Evolutionary conservation across 768 basidiomycete genomes (phyloP).

Genomic region (Panaeolus papilionaceus): DNA sequence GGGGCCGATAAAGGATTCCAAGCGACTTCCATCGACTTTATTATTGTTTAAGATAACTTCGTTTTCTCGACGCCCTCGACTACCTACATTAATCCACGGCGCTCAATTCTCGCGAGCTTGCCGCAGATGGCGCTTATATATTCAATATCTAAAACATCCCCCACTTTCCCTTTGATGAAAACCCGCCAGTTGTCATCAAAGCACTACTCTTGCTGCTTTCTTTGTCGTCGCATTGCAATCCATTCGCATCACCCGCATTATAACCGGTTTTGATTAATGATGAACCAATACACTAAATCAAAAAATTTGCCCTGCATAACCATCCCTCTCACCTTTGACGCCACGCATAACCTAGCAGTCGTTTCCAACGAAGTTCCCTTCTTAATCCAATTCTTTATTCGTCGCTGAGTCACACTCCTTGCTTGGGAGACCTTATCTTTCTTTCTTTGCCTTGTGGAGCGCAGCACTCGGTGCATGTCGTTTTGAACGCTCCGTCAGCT

Average conservation of each 20-base stretch:
- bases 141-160: neutral
- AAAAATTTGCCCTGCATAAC: no score
- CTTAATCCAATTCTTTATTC: neutral
- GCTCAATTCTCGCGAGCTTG: neutral
- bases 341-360: no score
- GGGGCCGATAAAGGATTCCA: neutral
- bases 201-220: neutral
- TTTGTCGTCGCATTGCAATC: neutral
- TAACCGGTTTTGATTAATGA: no score
- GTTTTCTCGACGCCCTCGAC: neutral
- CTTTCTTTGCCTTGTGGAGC: neutral
- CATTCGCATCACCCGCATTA: neutral
- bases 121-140: neutral
- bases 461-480: neutral
- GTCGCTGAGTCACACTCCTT: neutral
- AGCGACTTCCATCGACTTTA: neutral
- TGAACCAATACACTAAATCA: no score
- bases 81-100: neutral
- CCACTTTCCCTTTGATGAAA: neutral
- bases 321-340: no score
- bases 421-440: neutral
- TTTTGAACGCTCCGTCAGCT: neutral
- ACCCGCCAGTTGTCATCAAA: neutral
- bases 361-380: no score
- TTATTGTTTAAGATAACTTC: neutral